Evolutionary conservation across 805 yeast species (phyloP), one percentile per base, ranked within the genome.

Genomic region (Wickerhamomyces sydowiorum): DNA sequence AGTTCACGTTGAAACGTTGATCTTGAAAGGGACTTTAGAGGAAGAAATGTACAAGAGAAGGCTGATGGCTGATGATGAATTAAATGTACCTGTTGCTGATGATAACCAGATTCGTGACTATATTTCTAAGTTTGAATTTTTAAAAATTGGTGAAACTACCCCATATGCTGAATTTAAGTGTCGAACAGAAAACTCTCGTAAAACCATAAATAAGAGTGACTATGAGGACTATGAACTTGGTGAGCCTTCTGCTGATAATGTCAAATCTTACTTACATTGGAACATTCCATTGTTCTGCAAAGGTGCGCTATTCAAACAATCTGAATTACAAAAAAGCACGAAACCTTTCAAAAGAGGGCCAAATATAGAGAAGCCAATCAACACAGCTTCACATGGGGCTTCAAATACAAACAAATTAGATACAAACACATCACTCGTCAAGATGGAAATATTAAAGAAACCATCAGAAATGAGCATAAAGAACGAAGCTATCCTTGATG

Each of bases 1-100:
- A 18, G 88, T 82, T 0, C 62, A 59, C 54, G 89, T 82, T n/a
- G 88, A 82, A 52, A 82, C 88, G 0, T 60, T 82, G 43, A 74
- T 82, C 3, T 56, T 82, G 50, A 64, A 70, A 39, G 80, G 75
- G 5, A 82, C 88, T 0, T 65, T 82, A 37, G 89, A 82, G 49
- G 84, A 82, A 56, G 83, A 79, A 49, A 79, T 82, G 69, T 80
- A 78, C 57, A 70, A 62, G 33, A 57, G 60, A 41, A 50, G 77
- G 37, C 40, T 54, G 18, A 18, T 20, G n/a, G 49, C 51, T 10
- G 35, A 27, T 21, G 46, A 45, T 10, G 61, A 59, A 9, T 46
- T 50, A 18, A 56, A 44, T 13, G 51, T 51, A 2, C 73, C 72
- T 37, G 70, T 78, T 35, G 78, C 78, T 36, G 86, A 80, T 50